Percentiles rank a stretch among this genome's conserved stretches.
These are phyloP conservation scores for Ramularia collo-cygni DNA, from an alignment of 2,329 filamentous ascomycete genomes.

Conservation along the genomic window DNA sequence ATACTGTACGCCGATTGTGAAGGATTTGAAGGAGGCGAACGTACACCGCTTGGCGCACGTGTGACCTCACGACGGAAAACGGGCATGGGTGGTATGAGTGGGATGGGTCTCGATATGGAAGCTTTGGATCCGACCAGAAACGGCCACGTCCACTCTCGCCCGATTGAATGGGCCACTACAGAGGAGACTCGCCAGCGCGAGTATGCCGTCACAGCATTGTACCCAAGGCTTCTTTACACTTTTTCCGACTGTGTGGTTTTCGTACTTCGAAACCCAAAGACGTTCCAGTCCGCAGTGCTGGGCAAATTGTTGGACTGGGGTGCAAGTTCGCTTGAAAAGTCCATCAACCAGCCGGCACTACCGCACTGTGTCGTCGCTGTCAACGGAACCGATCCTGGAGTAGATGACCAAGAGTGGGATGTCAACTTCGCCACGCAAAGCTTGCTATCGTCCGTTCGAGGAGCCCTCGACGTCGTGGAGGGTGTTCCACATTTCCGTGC, in stretches of 20 bases:
- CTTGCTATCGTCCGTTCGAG: slow-evolving; percentile 27
- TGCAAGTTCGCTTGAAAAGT: slow-evolving; percentile 45
- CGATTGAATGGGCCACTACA: slow-evolving; percentile 29
- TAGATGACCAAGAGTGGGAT: slow-evolving; percentile 31
- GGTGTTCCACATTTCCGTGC: slow-evolving; percentile 30
- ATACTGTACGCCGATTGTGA: slow-evolving; percentile 49
- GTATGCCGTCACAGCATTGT: slow-evolving; percentile 35
- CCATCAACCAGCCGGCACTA: slow-evolving; percentile 49
- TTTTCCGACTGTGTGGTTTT: slow-evolving; percentile 41
- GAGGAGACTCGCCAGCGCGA: slow-evolving; percentile 29
- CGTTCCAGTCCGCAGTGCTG: slow-evolving; percentile 31
- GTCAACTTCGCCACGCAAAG: slow-evolving; percentile 29
- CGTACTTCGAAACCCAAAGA: slow-evolving; percentile 34
- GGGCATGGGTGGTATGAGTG: neutral
- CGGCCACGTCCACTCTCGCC: slow-evolving; percentile 18
- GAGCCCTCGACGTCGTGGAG: slow-evolving; percentile 26
- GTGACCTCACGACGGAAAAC: slow-evolving; percentile 11
- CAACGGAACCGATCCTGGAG: slow-evolving; percentile 28
- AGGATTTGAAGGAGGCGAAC: slow-evolving; percentile 46
- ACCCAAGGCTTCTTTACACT: slow-evolving; percentile 37
- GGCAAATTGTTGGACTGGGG: slow-evolving; percentile 45
- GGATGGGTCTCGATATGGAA: neutral
- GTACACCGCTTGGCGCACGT: slow-evolving; percentile 30
- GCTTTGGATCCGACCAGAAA: slow-evolving; percentile 5
- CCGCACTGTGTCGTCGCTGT: slow-evolving; percentile 50